These are phyloP conservation scores for Prunus fruticosa DNA, from an alignment of 306 rosid genomes.

Conservation along the genomic window DNA sequence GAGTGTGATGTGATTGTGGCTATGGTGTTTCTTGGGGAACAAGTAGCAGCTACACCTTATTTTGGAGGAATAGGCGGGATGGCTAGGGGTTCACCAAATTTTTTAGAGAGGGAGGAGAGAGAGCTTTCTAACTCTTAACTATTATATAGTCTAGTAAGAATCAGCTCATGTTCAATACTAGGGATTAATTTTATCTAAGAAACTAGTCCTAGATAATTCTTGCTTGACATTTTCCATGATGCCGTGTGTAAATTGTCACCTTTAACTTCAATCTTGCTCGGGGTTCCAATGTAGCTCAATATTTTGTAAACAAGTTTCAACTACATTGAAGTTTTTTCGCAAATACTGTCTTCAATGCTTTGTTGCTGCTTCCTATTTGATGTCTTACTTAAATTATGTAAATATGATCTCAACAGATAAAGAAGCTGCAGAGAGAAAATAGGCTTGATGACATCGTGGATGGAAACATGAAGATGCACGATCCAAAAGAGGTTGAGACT, in stretches of 20 bases:
- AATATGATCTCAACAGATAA: conserved; percentile 43
- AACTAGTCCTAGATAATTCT: neutral
- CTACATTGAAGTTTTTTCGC: neutral
- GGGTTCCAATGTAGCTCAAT: neutral
- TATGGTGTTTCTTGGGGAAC: too few species aligned
- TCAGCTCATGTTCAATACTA: too few species aligned
- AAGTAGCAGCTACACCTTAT: too few species aligned
- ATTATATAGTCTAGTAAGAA: too few species aligned
- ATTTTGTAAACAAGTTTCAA: neutral
- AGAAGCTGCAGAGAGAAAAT: conserved; percentile 68
- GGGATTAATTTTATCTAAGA: too few species aligned
- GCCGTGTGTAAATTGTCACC: neutral
- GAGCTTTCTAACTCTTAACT: too few species aligned
- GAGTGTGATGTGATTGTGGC: too few species aligned
- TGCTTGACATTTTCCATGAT: too few species aligned
- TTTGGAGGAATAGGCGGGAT: too few species aligned
- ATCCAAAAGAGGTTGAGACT: conserved; percentile 59
- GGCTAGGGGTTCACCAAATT: too few species aligned
- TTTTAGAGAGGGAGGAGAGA: too few species aligned
- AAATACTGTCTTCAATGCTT: neutral
- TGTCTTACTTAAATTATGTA: conserved; percentile 5
- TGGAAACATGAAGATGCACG: conserved; percentile 53
- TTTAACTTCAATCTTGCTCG: neutral
- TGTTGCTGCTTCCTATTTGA: neutral
- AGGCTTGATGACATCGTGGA: conserved; percentile 79